Base-by-base conservation (phyloP, 768 basidiomycete species). In the Suillus luteus region DNA sequence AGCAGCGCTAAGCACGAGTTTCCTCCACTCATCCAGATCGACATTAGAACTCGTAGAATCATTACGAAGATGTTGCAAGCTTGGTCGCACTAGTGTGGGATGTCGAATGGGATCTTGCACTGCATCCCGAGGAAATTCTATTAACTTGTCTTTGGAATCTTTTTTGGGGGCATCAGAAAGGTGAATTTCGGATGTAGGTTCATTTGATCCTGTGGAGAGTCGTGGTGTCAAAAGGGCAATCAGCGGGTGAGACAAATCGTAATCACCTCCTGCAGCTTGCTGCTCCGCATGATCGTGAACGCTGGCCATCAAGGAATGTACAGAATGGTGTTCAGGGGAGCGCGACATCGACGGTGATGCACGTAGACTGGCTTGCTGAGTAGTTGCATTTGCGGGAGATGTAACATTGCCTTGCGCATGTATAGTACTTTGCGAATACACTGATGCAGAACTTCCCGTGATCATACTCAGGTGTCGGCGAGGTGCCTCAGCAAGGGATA, bases 21-120 rank as follows among this genome's bases (percentile, higher is more conserved):
- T 67, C 51, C 55, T 63, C 67, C 67, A 67, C 55, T 62, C 65
- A 17, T 67, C 40, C 55, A 64, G 57, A 55, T 67, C 59, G n/a
- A 67, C 55, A 51, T 22, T 66, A 22, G 66, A 65, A 31, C 1
- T 44, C 4, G 49, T 35, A 14, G 67, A 67, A 22, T 67, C 65
- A 35, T 38, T 55, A 35, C 67, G 67, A 40, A 51, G 40, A 22
- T 65, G 66, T 54, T 54, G 52, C 52, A 54, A 35, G 38, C 14
- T 12, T 12, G 59, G 41, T 31, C 59, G 62, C 9, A 43, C 35
- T 38, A 24, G 22, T 5, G 33, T 24, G 11, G 51, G n/a, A 27
- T 40, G 22, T 27, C 15, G 43, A 6, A 38, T n/a, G 15, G 37
- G 37, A 11, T 31, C 33, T n/a, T 35, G 62, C 15, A 61, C 38